Percentiles rank a stretch among this genome's conserved stretches.
Evolutionary conservation across 192 early-diverging fungal genomes (phyloP).

Genomic region (Backusella westeae): DNA sequence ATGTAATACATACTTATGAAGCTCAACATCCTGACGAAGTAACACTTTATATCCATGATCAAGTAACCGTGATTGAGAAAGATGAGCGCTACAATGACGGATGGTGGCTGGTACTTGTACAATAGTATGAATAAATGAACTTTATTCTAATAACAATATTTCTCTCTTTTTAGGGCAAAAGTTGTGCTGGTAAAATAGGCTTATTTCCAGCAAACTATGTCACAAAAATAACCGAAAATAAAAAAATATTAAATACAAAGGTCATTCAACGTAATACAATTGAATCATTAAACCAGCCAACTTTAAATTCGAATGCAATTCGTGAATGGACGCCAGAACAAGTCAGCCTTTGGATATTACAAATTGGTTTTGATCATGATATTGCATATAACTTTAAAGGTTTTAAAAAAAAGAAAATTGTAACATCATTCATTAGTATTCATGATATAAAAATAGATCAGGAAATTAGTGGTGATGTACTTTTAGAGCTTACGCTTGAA

Average conservation of each 20-base stretch:
- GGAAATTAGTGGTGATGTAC: constrained; percentile 47
- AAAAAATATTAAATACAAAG: constrained; percentile 1
- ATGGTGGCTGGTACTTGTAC: constrained; percentile 65
- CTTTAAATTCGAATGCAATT: background rate
- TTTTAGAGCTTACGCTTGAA: constrained; percentile 58
- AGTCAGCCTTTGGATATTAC: constrained; percentile 20
- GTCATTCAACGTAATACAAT: background rate
- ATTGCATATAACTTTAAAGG: constrained; percentile 18
- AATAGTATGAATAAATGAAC: background rate
- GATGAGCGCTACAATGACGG: constrained; percentile 72
- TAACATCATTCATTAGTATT: background rate
- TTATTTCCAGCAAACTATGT: constrained; percentile 71
- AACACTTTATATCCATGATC: constrained; percentile 59
- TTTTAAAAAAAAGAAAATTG: background rate
- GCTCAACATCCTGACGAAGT: constrained; percentile 71
- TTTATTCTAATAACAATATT: background rate
- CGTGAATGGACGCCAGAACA: constrained; percentile 21
- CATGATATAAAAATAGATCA: background rate
- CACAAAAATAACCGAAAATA: constrained; percentile 30
- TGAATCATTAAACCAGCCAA: background rate
- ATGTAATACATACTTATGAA: constrained; percentile 53
- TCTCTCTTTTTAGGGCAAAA: constrained; percentile 52
- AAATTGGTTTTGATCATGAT: constrained; percentile 18
- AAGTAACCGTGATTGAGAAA: constrained; percentile 63
- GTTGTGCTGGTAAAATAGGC: constrained; percentile 56